These are phyloP conservation scores for Collariella sp. DNA, from an alignment of 495 filamentous ascomycete species.

Conservation along the genomic window DNA sequence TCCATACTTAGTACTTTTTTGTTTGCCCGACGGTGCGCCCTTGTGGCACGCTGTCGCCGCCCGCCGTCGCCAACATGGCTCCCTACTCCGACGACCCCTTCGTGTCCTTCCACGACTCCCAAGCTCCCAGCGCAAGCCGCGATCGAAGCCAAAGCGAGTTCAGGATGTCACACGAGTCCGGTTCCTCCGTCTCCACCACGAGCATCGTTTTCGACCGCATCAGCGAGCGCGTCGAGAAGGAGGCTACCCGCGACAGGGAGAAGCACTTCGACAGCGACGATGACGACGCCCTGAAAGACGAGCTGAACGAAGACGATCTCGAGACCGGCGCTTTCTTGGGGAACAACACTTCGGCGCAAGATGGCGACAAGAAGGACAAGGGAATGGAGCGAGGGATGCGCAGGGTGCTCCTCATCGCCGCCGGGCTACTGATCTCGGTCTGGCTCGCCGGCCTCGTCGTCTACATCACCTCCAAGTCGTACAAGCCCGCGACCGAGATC, in stretches of 20 bases:
- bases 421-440: slow-evolving; percentile 56
- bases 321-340: slow-evolving; percentile 41
- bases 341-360: slow-evolving; percentile 5
- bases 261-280: slow-evolving; percentile 28
- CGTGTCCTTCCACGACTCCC: not conserved
- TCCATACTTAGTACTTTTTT: not conserved
- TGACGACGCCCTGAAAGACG: slow-evolving; percentile 37
- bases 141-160: slow-evolving; percentile 5
- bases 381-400: slow-evolving; percentile 53
- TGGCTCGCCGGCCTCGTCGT: slow-evolving; percentile 74
- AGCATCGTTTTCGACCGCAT: slow-evolving; percentile 71
- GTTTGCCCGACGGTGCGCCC: slow-evolving; percentile 4
- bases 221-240: slow-evolving; percentile 37
- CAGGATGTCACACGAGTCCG: slow-evolving; percentile 48
- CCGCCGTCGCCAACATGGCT: not conserved
- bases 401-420: slow-evolving; percentile 59
- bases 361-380: slow-evolving; percentile 22
- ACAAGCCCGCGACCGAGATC: slow-evolving; percentile 49
- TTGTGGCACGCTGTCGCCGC: slow-evolving; percentile 2
- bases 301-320: slow-evolving; percentile 31
- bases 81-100: slow-evolving; percentile 6
- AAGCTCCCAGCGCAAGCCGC: slow-evolving; percentile 3
- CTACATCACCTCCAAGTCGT: slow-evolving; percentile 60
- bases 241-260: slow-evolving; percentile 21
- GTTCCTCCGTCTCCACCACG: slow-evolving; percentile 64